Evolutionary conservation across 495 filamentous ascomycete genomes (phyloP).

Genomic region (Letharia columbiana): DNA sequence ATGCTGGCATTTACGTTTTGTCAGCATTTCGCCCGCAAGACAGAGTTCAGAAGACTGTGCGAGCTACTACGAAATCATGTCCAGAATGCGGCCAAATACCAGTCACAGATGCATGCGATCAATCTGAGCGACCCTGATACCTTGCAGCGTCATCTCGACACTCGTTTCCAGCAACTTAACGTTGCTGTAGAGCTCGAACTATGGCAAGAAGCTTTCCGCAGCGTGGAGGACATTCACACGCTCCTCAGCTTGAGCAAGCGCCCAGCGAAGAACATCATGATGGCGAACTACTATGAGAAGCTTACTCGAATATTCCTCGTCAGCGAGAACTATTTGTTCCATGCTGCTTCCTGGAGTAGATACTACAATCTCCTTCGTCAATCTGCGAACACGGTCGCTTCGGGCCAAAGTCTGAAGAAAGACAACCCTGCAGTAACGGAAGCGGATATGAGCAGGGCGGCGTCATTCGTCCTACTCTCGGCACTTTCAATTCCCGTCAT

Average conservation of each 20-base stretch:
- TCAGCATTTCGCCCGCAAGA: constrained; percentile 95
- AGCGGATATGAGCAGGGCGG: constrained; percentile 75
- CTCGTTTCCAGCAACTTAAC: constrained; percentile 96
- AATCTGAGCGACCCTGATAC: constrained; percentile 97
- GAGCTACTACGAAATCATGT: constrained; percentile 97
- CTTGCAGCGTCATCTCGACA: constrained; percentile 91
- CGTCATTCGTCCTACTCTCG: constrained; percentile 92
- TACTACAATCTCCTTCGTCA: constrained; percentile 95
- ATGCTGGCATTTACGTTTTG: constrained; percentile 98
- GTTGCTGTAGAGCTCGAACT: constrained; percentile 96
- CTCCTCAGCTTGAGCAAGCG: constrained; percentile 97
- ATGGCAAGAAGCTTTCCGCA: constrained; percentile 99
- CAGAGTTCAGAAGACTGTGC: constrained; percentile 95
- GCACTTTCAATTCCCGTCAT: constrained; percentile 96
- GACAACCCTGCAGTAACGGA: constrained; percentile 87
- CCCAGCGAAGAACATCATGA: constrained; percentile 98
- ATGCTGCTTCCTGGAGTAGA: constrained; percentile 91
- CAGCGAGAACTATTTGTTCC: constrained; percentile 98
- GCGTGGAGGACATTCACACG: constrained; percentile 98
- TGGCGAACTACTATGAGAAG: constrained; percentile 99
- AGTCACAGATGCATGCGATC: constrained; percentile 97
- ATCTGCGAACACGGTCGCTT: constrained; percentile 73
- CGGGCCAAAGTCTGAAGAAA: constrained; percentile 80
- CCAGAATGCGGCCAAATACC: constrained; percentile 98
- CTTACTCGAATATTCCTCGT: constrained; percentile 96